Conservation (phyloP, 2,329 filamentous ascomycete species). For the Dactylellina cionopaga region DNA sequence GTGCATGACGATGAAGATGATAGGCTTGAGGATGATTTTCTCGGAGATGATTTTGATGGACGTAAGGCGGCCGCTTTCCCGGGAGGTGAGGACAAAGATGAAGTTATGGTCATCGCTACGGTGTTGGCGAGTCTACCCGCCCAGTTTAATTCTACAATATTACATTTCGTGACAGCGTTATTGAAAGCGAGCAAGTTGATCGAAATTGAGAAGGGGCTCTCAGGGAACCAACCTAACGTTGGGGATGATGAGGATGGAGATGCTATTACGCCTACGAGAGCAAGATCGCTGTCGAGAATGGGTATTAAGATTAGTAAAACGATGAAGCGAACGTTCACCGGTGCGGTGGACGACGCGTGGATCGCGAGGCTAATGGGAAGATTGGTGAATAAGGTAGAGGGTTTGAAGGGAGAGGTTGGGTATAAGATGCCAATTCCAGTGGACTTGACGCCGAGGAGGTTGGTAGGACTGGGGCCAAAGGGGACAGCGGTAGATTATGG, state of each 20-base stretch:
- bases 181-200: constrained; percentile 70
- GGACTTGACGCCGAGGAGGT: constrained; percentile 58
- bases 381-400: constrained; percentile 64
- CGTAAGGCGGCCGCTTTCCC: constrained; percentile 8
- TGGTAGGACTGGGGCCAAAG: constrained; percentile 41
- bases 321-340: constrained; percentile 64
- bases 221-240: not conserved
- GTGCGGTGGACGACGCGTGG: constrained; percentile 67
- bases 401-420: constrained; percentile 65
- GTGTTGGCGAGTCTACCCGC: constrained; percentile 66
- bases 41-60: constrained; percentile 41
- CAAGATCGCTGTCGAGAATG: constrained; percentile 55
- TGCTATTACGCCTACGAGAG: constrained; percentile 44
- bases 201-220: constrained; percentile 64
- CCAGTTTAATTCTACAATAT: constrained; percentile 65
- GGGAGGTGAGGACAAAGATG: constrained; percentile 63
- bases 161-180: constrained; percentile 67
- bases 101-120: constrained; percentile 61
- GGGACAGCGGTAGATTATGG: constrained; percentile 44
- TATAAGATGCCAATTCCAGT: constrained; percentile 65
- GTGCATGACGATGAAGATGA: constrained; percentile 59
- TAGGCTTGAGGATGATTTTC: constrained; percentile 31
- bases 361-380: constrained; percentile 68
- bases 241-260: constrained; percentile 6
- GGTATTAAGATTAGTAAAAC: constrained; percentile 62